These are phyloP conservation scores for Hypericum perforatum DNA, from an alignment of 345 rosid genomes.

Conservation along the genomic window DNA sequence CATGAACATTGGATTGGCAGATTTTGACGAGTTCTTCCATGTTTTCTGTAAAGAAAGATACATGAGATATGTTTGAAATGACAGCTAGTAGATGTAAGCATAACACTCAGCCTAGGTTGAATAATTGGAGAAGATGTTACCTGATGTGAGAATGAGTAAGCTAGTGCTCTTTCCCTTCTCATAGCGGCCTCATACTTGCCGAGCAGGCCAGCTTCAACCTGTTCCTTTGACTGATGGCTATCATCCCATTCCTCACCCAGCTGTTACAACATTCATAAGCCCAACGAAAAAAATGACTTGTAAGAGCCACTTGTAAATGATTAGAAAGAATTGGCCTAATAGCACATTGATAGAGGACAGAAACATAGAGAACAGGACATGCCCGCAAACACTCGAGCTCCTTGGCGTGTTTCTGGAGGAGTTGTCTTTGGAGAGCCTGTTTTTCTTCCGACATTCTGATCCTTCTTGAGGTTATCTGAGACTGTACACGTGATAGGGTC, in stretches of 20 bases:
- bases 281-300: too few species aligned
- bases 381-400: constrained; percentile 43
- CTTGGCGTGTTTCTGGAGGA: constrained; percentile 50
- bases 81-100: constrained; percentile 1
- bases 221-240: constrained; percentile 81
- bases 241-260: constrained; percentile 91
- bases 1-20: constrained; percentile 61
- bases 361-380: constrained; percentile 9
- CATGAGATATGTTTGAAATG: constrained; percentile 3
- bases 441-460: constrained; percentile 10
- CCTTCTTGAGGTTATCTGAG: constrained; percentile 3
- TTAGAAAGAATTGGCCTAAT: too few species aligned
- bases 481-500: constrained; percentile 8
- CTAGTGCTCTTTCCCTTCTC: constrained; percentile 92
- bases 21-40: constrained; percentile 63
- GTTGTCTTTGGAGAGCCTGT: constrained; percentile 16
- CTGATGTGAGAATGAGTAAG: constrained; percentile 91
- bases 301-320: too few species aligned
- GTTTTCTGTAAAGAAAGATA: constrained; percentile 45
- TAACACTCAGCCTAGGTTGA: not conserved
- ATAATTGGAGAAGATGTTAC: constrained; percentile 23
- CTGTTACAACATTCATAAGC: constrained; percentile 30
- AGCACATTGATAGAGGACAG: not conserved
- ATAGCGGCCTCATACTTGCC: constrained; percentile 81
- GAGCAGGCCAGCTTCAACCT: constrained; percentile 68